Evolutionary conservation across 2,329 filamentous ascomycete species (phyloP).

Genomic region (Verticillium longisporum): DNA sequence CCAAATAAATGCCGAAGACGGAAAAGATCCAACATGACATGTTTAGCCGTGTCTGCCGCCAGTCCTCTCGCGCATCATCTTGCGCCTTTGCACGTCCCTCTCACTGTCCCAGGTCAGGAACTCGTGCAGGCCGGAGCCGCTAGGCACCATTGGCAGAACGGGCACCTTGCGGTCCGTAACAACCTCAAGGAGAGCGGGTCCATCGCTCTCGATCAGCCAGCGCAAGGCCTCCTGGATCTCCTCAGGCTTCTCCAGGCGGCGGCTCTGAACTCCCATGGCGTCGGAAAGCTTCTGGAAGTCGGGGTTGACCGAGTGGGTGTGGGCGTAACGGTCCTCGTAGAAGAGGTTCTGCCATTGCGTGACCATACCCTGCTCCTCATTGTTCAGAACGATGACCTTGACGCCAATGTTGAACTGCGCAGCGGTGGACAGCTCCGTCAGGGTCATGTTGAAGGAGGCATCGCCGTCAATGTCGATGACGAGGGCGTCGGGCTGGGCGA

Average conservation of each 20-base stretch:
- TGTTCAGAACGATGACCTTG: constrained; percentile 93
- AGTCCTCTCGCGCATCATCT: constrained; percentile 59
- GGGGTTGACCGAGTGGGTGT: constrained; percentile 93
- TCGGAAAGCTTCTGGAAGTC: constrained; percentile 91
- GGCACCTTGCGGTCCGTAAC: constrained; percentile 88
- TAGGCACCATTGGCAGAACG: constrained; percentile 96
- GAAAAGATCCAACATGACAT: not conserved
- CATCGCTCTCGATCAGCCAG: constrained; percentile 85
- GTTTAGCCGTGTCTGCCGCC: constrained; percentile 28
- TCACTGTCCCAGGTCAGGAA: constrained; percentile 80
- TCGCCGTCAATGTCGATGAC: constrained; percentile 97
- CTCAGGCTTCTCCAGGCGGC: constrained; percentile 64
- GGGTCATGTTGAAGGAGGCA: constrained; percentile 98
- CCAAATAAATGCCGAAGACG: not conserved
- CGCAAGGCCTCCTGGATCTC: constrained; percentile 72
- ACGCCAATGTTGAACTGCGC: constrained; percentile 94
- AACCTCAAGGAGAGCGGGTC: constrained; percentile 89
- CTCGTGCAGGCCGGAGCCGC: constrained; percentile 80
- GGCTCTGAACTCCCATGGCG: constrained; percentile 78
- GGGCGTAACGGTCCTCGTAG: constrained; percentile 87
- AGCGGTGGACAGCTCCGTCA: constrained; percentile 89
- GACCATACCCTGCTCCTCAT: constrained; percentile 97
- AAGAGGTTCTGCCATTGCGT: constrained; percentile 98
- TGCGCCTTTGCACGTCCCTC: constrained; percentile 62
- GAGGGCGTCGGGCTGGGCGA: constrained; percentile 65